Percentiles rank a stretch among this genome's conserved stretches.
These are phyloP conservation scores for Aureobasidium zeae DNA, from an alignment of 2,329 filamentous ascomycete species.

Conservation along the genomic window DNA sequence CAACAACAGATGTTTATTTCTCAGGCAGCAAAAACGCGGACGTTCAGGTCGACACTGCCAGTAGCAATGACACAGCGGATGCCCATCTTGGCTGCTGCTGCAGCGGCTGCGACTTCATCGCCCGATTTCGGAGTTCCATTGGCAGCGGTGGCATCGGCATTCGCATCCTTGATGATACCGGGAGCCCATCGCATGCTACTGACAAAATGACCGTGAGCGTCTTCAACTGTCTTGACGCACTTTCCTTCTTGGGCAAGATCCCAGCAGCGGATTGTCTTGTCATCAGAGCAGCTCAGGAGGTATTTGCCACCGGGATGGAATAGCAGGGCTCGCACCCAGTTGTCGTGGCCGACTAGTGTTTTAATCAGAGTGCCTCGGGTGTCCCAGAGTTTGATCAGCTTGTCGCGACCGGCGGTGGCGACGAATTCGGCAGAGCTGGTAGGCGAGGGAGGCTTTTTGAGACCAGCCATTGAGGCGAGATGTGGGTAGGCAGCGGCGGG, in stretches of 20 bases:
- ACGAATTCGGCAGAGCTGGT: constrained; percentile 76
- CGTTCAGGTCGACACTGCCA: constrained; percentile 71
- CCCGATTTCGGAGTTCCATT: constrained; percentile 23
- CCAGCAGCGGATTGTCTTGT: constrained; percentile 91
- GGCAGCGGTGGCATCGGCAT: constrained; percentile 26
- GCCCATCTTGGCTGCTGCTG: constrained; percentile 49
- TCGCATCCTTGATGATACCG: constrained; percentile 53
- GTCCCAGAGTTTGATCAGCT: constrained; percentile 85
- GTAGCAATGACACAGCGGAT: constrained; percentile 82
- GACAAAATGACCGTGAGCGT: constrained; percentile 76
- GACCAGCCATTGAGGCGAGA: constrained; percentile 64
- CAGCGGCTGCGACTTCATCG: too few species aligned
- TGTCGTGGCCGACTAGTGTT: constrained; percentile 79
- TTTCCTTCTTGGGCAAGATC: constrained; percentile 84
- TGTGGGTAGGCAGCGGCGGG: constrained; percentile 70
- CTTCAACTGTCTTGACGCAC: constrained; percentile 71
- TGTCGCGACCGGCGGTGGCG: constrained; percentile 82
- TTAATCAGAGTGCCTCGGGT: constrained; percentile 74
- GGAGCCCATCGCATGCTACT: constrained; percentile 85
- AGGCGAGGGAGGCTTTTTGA: constrained; percentile 70
- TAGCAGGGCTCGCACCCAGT: constrained; percentile 78
- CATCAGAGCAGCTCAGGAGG: constrained; percentile 74
- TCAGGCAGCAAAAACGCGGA: constrained; percentile 71
- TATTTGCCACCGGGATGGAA: constrained; percentile 93
- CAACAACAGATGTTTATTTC: too few species aligned